Percentiles rank a stretch among this genome's conserved stretches.
These are phyloP conservation scores for Zopfochytrium polystomum DNA, from an alignment of 371 early-diverging fungal species.

Conservation along the genomic window DNA sequence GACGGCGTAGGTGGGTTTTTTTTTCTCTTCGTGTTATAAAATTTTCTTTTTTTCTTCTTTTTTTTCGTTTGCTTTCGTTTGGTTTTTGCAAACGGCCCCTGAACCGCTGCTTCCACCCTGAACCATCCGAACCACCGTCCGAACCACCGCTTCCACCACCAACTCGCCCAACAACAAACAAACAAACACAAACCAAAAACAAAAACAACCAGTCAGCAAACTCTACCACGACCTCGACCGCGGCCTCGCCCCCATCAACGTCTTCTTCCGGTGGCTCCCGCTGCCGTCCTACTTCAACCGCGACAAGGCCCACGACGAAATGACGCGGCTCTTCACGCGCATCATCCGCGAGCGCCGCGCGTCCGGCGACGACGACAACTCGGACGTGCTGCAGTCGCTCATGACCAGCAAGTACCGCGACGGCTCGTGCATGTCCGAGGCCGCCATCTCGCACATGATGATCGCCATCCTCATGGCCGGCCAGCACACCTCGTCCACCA, in stretches of 20 bases:
- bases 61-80: neutral
- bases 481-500: conserved; percentile 93
- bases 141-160: too few relatives aligned
- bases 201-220: conserved; percentile 82
- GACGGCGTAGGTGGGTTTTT: conserved; percentile 45
- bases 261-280: conserved; percentile 81
- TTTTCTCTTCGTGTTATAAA: neutral
- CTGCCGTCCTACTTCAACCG: conserved; percentile 76
- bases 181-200: too few relatives aligned
- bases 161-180: too few relatives aligned
- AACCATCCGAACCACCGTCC: too few relatives aligned
- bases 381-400: conserved; percentile 79
- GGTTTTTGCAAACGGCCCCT: neutral
- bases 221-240: conserved; percentile 93
- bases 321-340: conserved; percentile 73
- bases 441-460: conserved; percentile 88
- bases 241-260: conserved; percentile 93
- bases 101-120: neutral
- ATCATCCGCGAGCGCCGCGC: conserved; percentile 81
- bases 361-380: conserved; percentile 43
- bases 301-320: conserved; percentile 79
- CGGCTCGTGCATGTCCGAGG: conserved; percentile 67
- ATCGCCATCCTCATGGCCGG: conserved; percentile 95
- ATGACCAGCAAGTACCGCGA: conserved; percentile 86
- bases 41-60: neutral